Conservation (phyloP, 805 yeast genomes). For the Osmozyma mogii region DNA sequence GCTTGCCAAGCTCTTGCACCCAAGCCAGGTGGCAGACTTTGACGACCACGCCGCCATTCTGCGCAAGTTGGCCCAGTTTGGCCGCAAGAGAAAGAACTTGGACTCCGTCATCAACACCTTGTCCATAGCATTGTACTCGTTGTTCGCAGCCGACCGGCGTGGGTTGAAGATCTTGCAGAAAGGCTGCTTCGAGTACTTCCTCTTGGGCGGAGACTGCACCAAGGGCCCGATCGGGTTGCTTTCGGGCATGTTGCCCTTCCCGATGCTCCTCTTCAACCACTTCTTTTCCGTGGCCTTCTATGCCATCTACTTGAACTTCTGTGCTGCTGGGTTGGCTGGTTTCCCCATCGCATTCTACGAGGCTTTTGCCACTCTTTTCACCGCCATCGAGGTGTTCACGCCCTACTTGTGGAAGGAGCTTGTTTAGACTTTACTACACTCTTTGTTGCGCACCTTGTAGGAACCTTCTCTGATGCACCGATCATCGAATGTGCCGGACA, state of each 20-base stretch:
- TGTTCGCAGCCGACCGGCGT: slow-evolving; percentile 78
- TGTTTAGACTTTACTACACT: too few relatives aligned
- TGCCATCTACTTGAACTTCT: slow-evolving; percentile 63
- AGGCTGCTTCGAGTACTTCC: slow-evolving; percentile 86
- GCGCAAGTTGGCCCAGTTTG: slow-evolving; percentile 58
- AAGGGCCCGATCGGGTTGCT: slow-evolving; percentile 75
- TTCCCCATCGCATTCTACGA: slow-evolving; percentile 68
- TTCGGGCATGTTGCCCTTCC: slow-evolving; percentile 73
- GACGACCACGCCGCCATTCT: slow-evolving; percentile 49
- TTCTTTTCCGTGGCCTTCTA: slow-evolving; percentile 89
- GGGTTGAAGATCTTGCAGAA: slow-evolving; percentile 63
- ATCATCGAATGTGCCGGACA: too few relatives aligned
- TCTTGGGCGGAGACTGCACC: slow-evolving; percentile 75
- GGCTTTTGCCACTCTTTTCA: slow-evolving; percentile 55
- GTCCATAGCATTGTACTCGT: slow-evolving; percentile 80
- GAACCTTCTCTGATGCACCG: too few relatives aligned
- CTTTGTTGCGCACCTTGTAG: too few relatives aligned
- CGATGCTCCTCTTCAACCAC: slow-evolving; percentile 69
- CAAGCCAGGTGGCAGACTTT: slow-evolving; percentile 46
- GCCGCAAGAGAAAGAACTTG: slow-evolving; percentile 65
- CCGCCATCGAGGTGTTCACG: slow-evolving; percentile 72
- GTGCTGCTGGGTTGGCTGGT: slow-evolving; percentile 53
- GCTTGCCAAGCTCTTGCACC: slow-evolving; percentile 54
- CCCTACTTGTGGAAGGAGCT: slow-evolving; percentile 63
- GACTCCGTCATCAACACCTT: slow-evolving; percentile 84